Percentiles rank a stretch among this genome's conserved stretches.
phyloP scores from a whole-genome alignment of 2,329 filamentous ascomycete species.

The Colletotrichum chrysophilum region DNA sequence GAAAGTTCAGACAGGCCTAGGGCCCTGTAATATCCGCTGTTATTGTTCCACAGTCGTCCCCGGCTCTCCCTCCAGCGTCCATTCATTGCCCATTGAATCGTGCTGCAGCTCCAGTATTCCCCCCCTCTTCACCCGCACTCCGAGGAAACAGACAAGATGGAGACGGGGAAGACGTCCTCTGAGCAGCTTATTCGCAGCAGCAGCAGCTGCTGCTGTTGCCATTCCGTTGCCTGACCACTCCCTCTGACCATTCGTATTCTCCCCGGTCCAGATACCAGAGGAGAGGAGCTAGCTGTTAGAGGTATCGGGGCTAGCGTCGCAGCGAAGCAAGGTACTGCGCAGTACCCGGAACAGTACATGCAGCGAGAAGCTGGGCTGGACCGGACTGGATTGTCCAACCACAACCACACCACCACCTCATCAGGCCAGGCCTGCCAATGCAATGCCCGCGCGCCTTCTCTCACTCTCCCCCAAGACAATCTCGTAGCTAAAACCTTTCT shows the following conservation, averaged over 20 bases:
- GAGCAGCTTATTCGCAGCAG: neutral
- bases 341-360: neutral
- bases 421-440: constrained; percentile 12
- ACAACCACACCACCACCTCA: constrained; percentile 17
- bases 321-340: neutral
- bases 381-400: constrained; percentile 15
- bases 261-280: neutral
- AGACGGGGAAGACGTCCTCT: neutral
- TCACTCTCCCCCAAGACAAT: neutral
- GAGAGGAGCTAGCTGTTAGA: neutral
- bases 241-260: neutral
- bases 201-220: neutral
- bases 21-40: constrained; percentile 15
- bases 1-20: neutral
- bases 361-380: constrained; percentile 1
- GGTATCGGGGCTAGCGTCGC: neutral
- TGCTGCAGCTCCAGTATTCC: neutral
- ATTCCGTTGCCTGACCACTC: neutral
- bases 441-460: neutral
- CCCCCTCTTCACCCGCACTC: neutral
- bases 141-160: neutral
- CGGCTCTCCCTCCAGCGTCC: neutral
- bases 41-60: constrained; percentile 8
- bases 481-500: constrained; percentile 22
- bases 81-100: neutral